These are phyloP conservation scores for Phytomonas francai DNA, from an alignment of 208 protist genomes.

Conservation along the genomic window DNA sequence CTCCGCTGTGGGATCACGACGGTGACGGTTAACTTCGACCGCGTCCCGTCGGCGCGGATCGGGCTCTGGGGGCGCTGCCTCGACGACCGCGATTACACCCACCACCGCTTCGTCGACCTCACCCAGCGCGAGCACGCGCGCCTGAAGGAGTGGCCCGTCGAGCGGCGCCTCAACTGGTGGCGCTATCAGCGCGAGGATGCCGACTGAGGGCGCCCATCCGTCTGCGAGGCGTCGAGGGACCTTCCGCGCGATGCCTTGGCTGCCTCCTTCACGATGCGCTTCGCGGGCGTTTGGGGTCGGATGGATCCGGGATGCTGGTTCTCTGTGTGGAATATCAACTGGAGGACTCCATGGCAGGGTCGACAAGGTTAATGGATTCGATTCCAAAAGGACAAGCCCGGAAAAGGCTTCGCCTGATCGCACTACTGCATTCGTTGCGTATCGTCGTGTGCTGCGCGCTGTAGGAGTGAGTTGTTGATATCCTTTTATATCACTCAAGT, in stretches of 20 bases:
- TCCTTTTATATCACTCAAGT: neutral
- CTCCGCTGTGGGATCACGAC: slow-evolving; percentile 77
- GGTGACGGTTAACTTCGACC: slow-evolving; percentile 81
- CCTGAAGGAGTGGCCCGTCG: slow-evolving; percentile 57
- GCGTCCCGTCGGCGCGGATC: slow-evolving; percentile 71
- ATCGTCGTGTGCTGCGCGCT: too few species aligned
- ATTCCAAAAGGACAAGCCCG: neutral
- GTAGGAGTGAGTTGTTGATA: neutral
- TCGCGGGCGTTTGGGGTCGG: neutral
- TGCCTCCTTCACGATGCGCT: too few species aligned
- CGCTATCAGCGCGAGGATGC: slow-evolving; percentile 31
- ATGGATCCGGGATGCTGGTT: neutral
- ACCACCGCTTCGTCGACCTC: slow-evolving; percentile 67
- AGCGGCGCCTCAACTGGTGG: slow-evolving; percentile 80
- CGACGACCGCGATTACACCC: slow-evolving; percentile 80
- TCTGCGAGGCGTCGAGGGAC: neutral
- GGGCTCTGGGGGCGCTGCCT: slow-evolving; percentile 80
- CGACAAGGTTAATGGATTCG: neutral
- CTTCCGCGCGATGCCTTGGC: neutral
- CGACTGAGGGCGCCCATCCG: neutral
- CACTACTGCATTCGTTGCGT: neutral
- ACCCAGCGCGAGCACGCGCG: slow-evolving; percentile 68
- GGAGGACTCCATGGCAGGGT: neutral
- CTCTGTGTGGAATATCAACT: neutral
- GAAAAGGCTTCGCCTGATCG: neutral